phyloP scores from a whole-genome alignment of 2,329 filamentous ascomycete genomes.

The Claviceps pusilla region DNA sequence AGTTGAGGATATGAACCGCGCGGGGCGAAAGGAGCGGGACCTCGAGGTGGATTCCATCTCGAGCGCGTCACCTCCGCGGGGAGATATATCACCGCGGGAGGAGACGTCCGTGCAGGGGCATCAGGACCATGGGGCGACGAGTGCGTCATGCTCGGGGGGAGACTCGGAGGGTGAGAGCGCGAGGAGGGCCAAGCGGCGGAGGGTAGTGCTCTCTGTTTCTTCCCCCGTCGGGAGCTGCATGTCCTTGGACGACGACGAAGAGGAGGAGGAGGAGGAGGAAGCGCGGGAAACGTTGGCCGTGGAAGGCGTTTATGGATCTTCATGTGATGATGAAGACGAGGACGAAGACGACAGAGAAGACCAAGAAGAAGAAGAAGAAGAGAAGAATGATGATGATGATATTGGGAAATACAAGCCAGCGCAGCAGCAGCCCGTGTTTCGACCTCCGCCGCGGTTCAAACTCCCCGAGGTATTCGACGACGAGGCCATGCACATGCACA shows the following conservation, averaged over 20 bases:
- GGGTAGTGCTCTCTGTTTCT: slow-evolving; percentile 9
- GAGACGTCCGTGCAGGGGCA: no score
- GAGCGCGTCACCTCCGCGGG: not conserved
- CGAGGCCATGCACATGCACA: not conserved
- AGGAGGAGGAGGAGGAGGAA: not conserved
- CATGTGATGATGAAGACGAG: no score
- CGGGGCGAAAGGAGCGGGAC: not conserved
- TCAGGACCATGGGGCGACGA: not conserved
- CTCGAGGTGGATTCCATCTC: not conserved
- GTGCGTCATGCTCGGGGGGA: slow-evolving; percentile 2
- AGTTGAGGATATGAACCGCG: not conserved
- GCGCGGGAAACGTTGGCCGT: no score
- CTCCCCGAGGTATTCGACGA: slow-evolving; percentile 11
- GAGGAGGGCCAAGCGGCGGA: slow-evolving; percentile 8
- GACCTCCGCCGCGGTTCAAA: slow-evolving; percentile 25
- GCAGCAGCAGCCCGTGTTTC: slow-evolving; percentile 23
- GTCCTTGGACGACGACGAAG: not conserved
- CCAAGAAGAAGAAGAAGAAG: not conserved
- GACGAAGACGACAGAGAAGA: not conserved
- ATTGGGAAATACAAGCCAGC: not conserved
- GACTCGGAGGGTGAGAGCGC: no score
- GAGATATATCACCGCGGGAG: not conserved
- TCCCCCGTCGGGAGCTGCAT: slow-evolving; percentile 11
- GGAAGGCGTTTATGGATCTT: no score
- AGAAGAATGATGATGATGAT: not conserved